Evolutionary conservation across 345 rosid species (phyloP).

Genomic region (Salix viminalis): DNA sequence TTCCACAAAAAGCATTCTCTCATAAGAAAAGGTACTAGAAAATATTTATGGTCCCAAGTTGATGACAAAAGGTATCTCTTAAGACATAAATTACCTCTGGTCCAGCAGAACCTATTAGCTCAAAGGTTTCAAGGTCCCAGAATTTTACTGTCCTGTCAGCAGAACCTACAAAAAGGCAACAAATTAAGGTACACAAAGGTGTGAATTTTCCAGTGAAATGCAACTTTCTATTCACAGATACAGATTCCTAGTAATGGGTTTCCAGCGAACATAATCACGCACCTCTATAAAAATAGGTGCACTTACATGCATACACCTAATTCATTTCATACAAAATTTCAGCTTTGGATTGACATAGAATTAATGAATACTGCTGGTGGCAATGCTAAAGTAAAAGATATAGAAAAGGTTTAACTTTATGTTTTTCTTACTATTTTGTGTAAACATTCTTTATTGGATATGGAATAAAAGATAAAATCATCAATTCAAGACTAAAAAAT

Average conservation of each 20-base stretch:
- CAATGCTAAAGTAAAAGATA: not conserved
- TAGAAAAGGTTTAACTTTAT: not conserved
- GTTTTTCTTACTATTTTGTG: not conserved
- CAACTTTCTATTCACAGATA: not conserved
- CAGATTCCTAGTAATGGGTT: not conserved
- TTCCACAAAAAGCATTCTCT: not conserved
- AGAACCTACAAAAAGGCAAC: slow-evolving; percentile 56
- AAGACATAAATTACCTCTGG: slow-evolving; percentile 66
- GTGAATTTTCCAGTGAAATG: not conserved
- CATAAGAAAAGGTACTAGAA: not conserved
- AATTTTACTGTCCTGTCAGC: slow-evolving; percentile 95
- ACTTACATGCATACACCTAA: not conserved
- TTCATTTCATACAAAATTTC: not conserved
- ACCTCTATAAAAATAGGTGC: not conserved
- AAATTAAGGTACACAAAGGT: not conserved
- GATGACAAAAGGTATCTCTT: not conserved
- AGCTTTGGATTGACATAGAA: not conserved
- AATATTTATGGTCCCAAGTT: slow-evolving; percentile 8
- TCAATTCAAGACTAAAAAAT: not conserved
- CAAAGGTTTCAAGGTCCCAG: slow-evolving; percentile 99
- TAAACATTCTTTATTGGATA: not conserved
- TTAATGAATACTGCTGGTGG: not conserved
- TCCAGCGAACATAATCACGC: not conserved
- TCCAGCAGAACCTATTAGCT: slow-evolving; percentile 89
- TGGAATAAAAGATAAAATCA: not conserved